Evolutionary conservation across 164 flowering plant species (phyloP), one percentile per base, ranked within the genome.

Genomic region (Nelumbo lutea): DNA sequence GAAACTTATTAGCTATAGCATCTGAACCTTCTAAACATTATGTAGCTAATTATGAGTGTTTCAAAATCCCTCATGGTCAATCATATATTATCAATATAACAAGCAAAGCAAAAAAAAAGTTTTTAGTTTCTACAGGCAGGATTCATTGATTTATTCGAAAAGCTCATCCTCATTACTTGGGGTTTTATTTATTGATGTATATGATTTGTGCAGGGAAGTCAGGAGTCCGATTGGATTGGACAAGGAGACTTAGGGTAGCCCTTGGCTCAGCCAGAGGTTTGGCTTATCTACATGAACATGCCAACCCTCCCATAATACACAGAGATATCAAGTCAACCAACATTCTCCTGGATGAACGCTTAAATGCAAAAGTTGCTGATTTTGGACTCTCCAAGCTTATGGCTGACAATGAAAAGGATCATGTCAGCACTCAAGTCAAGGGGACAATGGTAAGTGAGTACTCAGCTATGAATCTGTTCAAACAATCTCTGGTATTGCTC

Each of bases 241-340:
- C 41, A 43, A 73, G 78, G 60, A 76, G 83, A 56, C 79, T 80
- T 11, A 71, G 66, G 60, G 59, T 78, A 58, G 69, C 79, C 50
- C 78, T 78, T 48, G 84, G 84, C 39, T 66, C 76, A 40, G 84
- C 81, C 6, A 79, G 78, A 72, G 84, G 84, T 45, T 65, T 81
- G 53, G 68, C 71, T 2, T 81, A 81, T 69, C 71, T 81, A 42
- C 83, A 81, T 57, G 81, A 78, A 50, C 81, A 68, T 61, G 83
- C 83, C 1, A 68, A 78, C 59, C 81, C 79, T 46, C 79, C 83
- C 9, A 78, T 81, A n/a, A 81, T 81, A 48, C 83, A 81, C 52
- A 73, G 81, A 76, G 83, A 81, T 61, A 65, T 81, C 13, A 81
- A 81, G 57, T 68, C 81, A 44, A 73, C 59, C 38, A 81, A 81